Evolutionary conservation across 345 rosid genomes (phyloP), one percentile per base, ranked within the genome.

Genomic region (Stellera chamaejasme): DNA sequence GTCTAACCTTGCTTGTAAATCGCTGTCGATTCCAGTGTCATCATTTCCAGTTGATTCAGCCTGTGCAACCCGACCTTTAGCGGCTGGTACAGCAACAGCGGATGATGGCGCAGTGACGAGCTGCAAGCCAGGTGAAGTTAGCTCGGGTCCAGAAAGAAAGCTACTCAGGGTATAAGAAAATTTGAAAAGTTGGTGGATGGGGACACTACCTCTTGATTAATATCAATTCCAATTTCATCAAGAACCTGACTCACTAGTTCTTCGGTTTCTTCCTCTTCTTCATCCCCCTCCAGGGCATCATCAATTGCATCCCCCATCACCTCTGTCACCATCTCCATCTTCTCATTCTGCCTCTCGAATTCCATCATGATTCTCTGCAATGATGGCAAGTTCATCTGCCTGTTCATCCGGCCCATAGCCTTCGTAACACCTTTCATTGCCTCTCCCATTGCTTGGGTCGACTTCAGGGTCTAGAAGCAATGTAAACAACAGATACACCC

Each of bases 381-480:
- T 1, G 86, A 75, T 4, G 93, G 93, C 69, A 85, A 71, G 75
- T 85, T 85, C 93, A 85, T 82, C 77, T 85, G 88, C 66, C 85
- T 63, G 64, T 85, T 85, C 93, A 85, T 82, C 68, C 78, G 88
- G 45, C 88, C 88, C 93, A 85, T 82, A 11, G 93, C 93, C 75
- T 85, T 85, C 6, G 88, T 85, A 68, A 80, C 86, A 10, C 93
- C 88, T 70, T 82, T 80, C 93, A 85, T 85, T 9, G 87, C 93
- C 77, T 82, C 93, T 55, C 93, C 89, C 93, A 85, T 82, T 32
- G 89, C 88, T 70, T 82, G 87, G 2, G 93, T 85, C 23, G 89
- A 82, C 72, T 85, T 85, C 80, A 85, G 58, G 8, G 88, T 85
- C 88, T 85, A 50, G 26, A 50, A 56, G 32, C 45, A 12, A 16